These are phyloP conservation scores for Claviceps sp. DNA, from an alignment of 2,329 filamentous ascomycete species.

Conservation along the genomic window DNA sequence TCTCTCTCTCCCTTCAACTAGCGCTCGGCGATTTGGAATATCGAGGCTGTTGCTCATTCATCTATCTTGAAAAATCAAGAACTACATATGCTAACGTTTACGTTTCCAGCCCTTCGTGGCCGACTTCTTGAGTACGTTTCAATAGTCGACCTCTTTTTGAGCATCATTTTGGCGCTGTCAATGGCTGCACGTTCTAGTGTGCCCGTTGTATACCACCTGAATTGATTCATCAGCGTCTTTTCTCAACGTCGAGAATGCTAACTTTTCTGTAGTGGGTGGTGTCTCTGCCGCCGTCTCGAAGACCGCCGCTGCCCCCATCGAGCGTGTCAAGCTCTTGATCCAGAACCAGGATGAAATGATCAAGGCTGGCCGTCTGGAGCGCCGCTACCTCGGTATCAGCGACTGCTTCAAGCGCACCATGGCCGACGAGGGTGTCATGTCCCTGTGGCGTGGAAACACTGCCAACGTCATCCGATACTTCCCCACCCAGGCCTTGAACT, in stretches of 20 bases:
- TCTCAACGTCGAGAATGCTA: constrained; percentile 5
- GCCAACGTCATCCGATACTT: constrained; percentile 99
- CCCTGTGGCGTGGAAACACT: constrained; percentile 99
- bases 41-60: constrained; percentile 5
- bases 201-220: neutral
- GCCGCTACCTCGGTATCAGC: constrained; percentile 83
- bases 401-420: constrained; percentile 95
- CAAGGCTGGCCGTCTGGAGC: constrained; percentile 94
- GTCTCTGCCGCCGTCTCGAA: constrained; percentile 99
- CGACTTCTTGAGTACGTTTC: constrained; percentile 93
- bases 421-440: constrained; percentile 81
- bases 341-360: constrained; percentile 99
- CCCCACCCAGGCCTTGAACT: constrained; percentile 99
- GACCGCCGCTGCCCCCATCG: constrained; percentile 98
- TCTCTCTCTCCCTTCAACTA: neutral
- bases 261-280: constrained; percentile 73
- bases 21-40: neutral
- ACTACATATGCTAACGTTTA: constrained; percentile 20
- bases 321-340: constrained; percentile 99
- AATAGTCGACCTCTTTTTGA: neutral
- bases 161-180: neutral
- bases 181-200: constrained; percentile 2
- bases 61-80: neutral
- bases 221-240: constrained; percentile 3
- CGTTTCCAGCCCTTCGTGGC: constrained; percentile 70